Base-by-base conservation (phyloP, 2,329 filamentous ascomycete species). In the Phaeoacremonium minimum region DNA sequence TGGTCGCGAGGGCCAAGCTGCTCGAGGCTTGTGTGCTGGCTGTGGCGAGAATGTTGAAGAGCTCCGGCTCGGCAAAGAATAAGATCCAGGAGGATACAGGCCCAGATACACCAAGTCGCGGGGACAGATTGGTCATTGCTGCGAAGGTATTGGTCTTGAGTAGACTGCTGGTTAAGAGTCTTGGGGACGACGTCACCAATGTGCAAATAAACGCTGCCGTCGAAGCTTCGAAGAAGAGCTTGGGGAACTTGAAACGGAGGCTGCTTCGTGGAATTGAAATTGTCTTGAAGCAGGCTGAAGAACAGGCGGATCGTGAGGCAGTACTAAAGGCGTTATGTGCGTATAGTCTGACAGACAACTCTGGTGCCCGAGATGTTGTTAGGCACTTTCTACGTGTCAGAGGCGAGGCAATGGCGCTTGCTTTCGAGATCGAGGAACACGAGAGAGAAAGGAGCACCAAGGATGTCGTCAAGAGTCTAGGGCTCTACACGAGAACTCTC, bases 321-420 rank as follows among this genome's bases (percentile, higher is more conserved):
- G 71, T 93, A 13, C 66, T 91, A 11, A 83, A 87, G 48, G 80
- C 83, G 1, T 70, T 96, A 46, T 85, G 82, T 38, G 89, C 90
- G 0, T 90, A 89, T 56, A 89, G 87, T 43, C 69, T 97, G 34
- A 79, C 82, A 2, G 89, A 85, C 4, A 94, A 79, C 50, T 88
- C 85, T 1, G 85, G 88, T 0, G 80, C 87, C 0, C 80, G 77
- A 39, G 89, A 95, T 54, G 84, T 87, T 1, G 61, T 96, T 36
- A 70, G 78, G 7, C 82, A 93, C 59, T 91, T 96, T 49, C 72
- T 94, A 33, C 73, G 80, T 35, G 75, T 89, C 7, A 74, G 91
- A 30, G 73, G 77, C 28, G 77, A 85, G 39, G 80, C 81, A 18
- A 80, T 95, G 50, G 68, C 74, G 0, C 61, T 73, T 28, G 73